phyloP scores from a whole-genome alignment of 345 rosid species.

The Populus alba region DNA sequence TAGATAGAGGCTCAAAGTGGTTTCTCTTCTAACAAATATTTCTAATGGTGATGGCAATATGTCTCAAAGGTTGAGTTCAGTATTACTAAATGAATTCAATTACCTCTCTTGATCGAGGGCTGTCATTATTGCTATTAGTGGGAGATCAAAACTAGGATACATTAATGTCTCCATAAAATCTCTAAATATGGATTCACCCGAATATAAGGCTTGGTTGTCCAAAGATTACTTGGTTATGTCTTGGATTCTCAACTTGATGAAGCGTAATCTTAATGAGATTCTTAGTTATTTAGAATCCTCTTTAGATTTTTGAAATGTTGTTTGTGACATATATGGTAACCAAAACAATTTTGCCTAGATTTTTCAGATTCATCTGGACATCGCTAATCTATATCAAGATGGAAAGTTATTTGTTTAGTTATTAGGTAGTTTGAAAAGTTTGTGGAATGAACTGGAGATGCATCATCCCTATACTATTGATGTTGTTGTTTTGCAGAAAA shows the following conservation, averaged over 20 bases:
- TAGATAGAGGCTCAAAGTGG: too few relatives aligned
- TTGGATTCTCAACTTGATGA: not conserved
- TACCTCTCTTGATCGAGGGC: not conserved
- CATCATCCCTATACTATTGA: not conserved
- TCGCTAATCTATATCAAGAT: not conserved
- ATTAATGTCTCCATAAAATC: not conserved
- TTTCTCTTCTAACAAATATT: too few relatives aligned
- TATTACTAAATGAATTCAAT: not conserved
- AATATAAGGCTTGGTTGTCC: not conserved
- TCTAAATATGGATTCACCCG: not conserved
- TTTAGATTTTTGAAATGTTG: not conserved
- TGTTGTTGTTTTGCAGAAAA: not conserved
- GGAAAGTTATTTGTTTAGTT: not conserved
- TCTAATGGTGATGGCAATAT: too few relatives aligned
- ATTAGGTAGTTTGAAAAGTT: not conserved
- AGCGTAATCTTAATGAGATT: not conserved
- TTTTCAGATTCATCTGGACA: not conserved
- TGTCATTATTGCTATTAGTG: not conserved
- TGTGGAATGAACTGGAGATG: not conserved
- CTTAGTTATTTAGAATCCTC: not conserved
- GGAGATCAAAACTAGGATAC: not conserved
- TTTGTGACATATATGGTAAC: not conserved
- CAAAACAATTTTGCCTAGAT: not conserved
- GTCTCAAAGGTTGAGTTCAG: too few relatives aligned
- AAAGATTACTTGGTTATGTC: not conserved